Evolutionary conservation across 2,329 filamentous ascomycete genomes (phyloP).

Genomic region (Claviceps sorghi): DNA sequence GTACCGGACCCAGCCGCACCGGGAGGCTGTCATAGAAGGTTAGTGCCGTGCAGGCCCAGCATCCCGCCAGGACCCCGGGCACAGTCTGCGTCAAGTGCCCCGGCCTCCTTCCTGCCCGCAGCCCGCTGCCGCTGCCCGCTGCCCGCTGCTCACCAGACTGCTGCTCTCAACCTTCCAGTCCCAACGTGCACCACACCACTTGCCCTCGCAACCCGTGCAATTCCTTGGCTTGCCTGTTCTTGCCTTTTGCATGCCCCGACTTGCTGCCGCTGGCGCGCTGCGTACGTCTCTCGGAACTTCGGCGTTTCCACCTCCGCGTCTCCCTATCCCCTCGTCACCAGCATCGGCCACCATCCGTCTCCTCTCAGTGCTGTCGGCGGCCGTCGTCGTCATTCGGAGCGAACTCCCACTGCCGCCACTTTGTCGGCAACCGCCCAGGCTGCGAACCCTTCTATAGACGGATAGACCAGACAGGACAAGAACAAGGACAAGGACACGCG

Average conservation of each 20-base stretch:
- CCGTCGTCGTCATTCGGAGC: constrained; percentile 2
- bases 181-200: neutral
- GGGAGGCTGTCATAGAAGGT: no score
- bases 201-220: neutral
- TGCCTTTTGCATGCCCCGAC: neutral
- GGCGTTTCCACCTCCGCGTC: neutral
- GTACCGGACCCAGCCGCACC: no score
- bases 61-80: neutral
- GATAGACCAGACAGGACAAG: no score
- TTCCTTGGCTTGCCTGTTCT: neutral
- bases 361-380: neutral
- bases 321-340: neutral
- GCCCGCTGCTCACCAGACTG: no score
- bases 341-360: neutral
- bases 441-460: neutral
- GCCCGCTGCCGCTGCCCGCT: no score
- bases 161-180: neutral
- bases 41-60: neutral
- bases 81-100: no score
- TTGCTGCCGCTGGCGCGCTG: neutral
- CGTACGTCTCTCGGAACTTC: neutral
- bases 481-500: no score
- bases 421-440: neutral
- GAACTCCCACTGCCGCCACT: neutral
- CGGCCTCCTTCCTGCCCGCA: no score